These are phyloP conservation scores for Metarhizium humberi DNA, from an alignment of 2,329 filamentous ascomycete species.

Conservation along the genomic window DNA sequence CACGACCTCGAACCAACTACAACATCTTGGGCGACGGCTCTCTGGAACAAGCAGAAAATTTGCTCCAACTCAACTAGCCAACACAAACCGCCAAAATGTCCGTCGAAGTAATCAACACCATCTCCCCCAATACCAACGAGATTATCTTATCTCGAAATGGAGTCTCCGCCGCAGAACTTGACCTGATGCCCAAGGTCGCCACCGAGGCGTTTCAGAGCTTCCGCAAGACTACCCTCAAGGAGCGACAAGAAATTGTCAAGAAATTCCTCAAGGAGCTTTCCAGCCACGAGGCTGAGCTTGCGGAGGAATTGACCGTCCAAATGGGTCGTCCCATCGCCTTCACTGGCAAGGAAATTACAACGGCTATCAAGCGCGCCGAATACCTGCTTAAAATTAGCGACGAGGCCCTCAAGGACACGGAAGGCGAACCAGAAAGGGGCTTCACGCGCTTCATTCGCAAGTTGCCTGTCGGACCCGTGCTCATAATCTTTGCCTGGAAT, in stretches of 20 bases:
- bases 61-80: not conserved
- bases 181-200: conserved; percentile 61
- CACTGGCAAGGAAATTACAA: conserved; percentile 72
- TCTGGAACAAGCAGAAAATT: not conserved
- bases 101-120: conserved; percentile 60
- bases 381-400: conserved; percentile 79
- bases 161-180: conserved; percentile 59
- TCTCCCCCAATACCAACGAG: conserved; percentile 85
- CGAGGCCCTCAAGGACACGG: conserved; percentile 68
- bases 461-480: conserved; percentile 75
- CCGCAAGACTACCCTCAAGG: conserved; percentile 62
- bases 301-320: conserved; percentile 79
- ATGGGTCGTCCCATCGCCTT: conserved; percentile 93
- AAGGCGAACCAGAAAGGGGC: conserved; percentile 74
- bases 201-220: conserved; percentile 69
- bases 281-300: conserved; percentile 69
- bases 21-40: not conserved
- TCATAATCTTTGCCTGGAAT: conserved; percentile 94
- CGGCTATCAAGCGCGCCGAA: conserved; percentile 75
- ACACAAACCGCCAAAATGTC: conserved; percentile 38
- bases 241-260: conserved; percentile 72
- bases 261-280: conserved; percentile 65
- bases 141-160: conserved; percentile 72
- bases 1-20: not conserved
- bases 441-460: conserved; percentile 89